phyloP scores from a whole-genome alignment of 768 basidiomycete species.

The Cyathus striatus region DNA sequence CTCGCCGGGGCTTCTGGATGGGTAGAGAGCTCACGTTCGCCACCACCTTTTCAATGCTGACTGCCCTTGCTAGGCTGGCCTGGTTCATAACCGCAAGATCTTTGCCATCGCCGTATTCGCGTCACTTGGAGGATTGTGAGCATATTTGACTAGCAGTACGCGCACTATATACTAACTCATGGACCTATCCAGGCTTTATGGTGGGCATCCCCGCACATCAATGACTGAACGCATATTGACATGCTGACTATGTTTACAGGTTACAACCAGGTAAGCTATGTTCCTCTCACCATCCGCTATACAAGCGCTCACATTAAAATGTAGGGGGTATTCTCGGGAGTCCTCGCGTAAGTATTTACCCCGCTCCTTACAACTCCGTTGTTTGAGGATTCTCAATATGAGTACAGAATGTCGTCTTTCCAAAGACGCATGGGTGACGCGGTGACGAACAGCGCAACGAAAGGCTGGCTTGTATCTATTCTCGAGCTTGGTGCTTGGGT shows the following conservation, averaged over 20 bases:
- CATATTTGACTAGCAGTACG: constrained; percentile 7
- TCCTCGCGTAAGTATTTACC: constrained; percentile 45
- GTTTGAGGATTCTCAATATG: background rate
- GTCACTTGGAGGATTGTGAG: constrained; percentile 72
- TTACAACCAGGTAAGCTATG: constrained; percentile 51
- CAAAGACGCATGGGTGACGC: constrained; percentile 50
- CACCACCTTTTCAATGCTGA: no score
- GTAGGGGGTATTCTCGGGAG: constrained; percentile 74
- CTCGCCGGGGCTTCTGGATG: constrained; percentile 66
- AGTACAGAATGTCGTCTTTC: constrained; percentile 44
- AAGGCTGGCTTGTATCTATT: constrained; percentile 73
- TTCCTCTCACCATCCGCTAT: background rate
- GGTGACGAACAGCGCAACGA: constrained; percentile 42
- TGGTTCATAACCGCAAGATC: constrained; percentile 60
- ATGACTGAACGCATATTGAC: constrained; percentile 2
- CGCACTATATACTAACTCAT: constrained; percentile 3
- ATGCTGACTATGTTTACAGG: constrained; percentile 25
- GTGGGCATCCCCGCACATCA: constrained; percentile 31
- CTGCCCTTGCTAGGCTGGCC: constrained; percentile 39
- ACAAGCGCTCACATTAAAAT: constrained; percentile 1
- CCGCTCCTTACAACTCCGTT: background rate
- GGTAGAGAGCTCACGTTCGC: constrained; percentile 35
- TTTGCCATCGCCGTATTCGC: constrained; percentile 73
- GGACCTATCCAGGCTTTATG: constrained; percentile 46
- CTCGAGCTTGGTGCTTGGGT: constrained; percentile 75